Conservation (phyloP, 2,329 filamentous ascomycete genomes). For the Paraphoma sp. region DNA sequence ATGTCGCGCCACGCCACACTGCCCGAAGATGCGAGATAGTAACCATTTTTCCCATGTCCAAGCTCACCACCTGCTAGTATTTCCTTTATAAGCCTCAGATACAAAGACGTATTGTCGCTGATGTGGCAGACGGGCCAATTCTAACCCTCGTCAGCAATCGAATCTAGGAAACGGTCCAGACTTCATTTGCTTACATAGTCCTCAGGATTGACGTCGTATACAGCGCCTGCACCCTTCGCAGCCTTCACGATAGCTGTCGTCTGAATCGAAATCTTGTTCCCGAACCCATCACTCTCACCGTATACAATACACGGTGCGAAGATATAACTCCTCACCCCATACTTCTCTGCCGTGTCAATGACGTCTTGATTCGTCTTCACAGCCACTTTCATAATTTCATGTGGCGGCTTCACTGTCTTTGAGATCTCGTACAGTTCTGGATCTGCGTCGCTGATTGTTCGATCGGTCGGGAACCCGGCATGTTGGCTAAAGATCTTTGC, state of each 20-base stretch:
- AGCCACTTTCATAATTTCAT: constrained; percentile 36
- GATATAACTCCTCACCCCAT: constrained; percentile 59
- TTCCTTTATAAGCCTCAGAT: constrained; percentile 53
- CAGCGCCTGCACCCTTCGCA: constrained; percentile 48
- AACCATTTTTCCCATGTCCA: constrained; percentile 54
- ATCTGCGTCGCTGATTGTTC: constrained; percentile 54
- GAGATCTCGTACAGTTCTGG: constrained; percentile 53
- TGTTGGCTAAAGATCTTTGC: constrained; percentile 61
- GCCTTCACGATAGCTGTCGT: constrained; percentile 57
- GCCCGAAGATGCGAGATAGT: constrained; percentile 59
- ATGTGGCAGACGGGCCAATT: constrained; percentile 63
- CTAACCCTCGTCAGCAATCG: constrained; percentile 25
- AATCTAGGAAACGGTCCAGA: no score
- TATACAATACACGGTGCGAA: constrained; percentile 62
- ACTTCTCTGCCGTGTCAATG: constrained; percentile 52
- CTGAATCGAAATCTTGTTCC: constrained; percentile 60
- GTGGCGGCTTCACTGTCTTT: constrained; percentile 32
- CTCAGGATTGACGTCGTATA: constrained; percentile 43
- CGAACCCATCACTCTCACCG: constrained; percentile 58
- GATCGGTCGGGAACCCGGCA: constrained; percentile 52
- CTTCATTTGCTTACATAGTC: constrained; percentile 38
- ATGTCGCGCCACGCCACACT: constrained; percentile 59
- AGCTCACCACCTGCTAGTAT: constrained; percentile 52
- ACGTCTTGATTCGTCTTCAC: constrained; percentile 52
- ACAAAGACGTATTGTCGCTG: constrained; percentile 55